Evolutionary conservation across 129 eudicot genomes (phyloP).

Genomic region (Silybum marianum): DNA sequence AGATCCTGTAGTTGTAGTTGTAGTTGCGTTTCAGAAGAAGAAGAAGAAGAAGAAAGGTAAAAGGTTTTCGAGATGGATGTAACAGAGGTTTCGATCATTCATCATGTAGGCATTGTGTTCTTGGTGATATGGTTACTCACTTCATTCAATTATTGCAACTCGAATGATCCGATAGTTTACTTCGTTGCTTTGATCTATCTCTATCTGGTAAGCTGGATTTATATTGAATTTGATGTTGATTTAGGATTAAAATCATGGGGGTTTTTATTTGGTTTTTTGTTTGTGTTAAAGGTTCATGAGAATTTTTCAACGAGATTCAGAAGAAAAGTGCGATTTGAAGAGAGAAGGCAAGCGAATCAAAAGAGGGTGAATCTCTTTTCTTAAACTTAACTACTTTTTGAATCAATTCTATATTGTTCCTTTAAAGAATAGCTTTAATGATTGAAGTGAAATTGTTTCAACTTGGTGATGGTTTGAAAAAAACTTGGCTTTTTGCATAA

Average conservation of each 20-base stretch:
- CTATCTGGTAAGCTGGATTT: constrained; percentile 49
- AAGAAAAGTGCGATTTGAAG: constrained; percentile 73
- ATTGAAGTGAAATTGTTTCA: background rate
- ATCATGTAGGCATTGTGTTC: constrained; percentile 79
- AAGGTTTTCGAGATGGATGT: constrained; percentile 40
- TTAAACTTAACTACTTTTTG: background rate
- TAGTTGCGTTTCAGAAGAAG: constrained; percentile 13
- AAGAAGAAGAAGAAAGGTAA: background rate
- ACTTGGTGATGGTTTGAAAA: too few relatives aligned
- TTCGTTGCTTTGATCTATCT: constrained; percentile 67
- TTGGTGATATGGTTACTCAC: constrained; percentile 62
- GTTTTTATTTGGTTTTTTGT: background rate
- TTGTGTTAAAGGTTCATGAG: constrained; percentile 67
- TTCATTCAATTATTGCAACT: constrained; percentile 41
- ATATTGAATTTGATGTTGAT: background rate
- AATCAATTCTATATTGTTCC: background rate
- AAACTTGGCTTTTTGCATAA: too few relatives aligned
- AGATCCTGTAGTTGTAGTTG: background rate
- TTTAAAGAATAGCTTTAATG: background rate
- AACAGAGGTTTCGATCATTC: constrained; percentile 63
- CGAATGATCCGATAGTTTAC: constrained; percentile 50
- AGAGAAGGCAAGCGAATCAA: constrained; percentile 64
- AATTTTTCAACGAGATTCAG: constrained; percentile 63
- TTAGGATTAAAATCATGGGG: background rate
- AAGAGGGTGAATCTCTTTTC: constrained; percentile 56